Conservation (phyloP, 495 filamentous ascomycete genomes). For the Hyaloscypha bicolor region DNA sequence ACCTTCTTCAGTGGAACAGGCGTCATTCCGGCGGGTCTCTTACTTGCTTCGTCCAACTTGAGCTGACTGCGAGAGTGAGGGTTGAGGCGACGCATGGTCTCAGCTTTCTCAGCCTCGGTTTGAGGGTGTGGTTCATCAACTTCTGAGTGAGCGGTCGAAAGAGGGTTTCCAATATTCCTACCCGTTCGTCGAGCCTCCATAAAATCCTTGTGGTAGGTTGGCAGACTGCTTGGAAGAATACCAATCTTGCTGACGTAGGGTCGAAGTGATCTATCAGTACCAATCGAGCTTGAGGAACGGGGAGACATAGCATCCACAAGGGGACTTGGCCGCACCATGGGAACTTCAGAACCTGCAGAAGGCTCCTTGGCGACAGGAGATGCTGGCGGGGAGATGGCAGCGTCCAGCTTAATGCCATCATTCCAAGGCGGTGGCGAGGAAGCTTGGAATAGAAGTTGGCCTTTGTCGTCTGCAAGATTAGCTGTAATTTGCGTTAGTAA, state of each 20-base stretch:
- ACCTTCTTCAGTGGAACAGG: conserved; percentile 65
- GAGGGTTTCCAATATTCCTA: conserved; percentile 38
- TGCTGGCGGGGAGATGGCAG: conserved; percentile 35
- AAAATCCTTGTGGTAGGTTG: conserved; percentile 84
- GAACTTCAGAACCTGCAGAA: conserved; percentile 17
- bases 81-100: conserved; percentile 73
- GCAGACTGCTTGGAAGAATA: conserved; percentile 86
- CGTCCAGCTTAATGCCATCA: conserved; percentile 32
- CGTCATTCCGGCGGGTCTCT: conserved; percentile 68
- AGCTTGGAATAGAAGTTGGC: conserved; percentile 47
- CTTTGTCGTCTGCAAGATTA: conserved; percentile 45
- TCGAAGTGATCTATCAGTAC: conserved; percentile 44
- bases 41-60: conserved; percentile 60
- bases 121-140: conserved; percentile 54
- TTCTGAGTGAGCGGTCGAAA: conserved; percentile 43
- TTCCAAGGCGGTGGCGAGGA: conserved; percentile 52
- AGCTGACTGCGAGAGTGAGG: conserved; percentile 68
- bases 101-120: conserved; percentile 74
- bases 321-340: conserved; percentile 39
- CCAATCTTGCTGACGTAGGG: conserved; percentile 79
- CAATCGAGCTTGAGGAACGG: conserved; percentile 29
- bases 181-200: conserved; percentile 72
- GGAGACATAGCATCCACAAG: conserved; percentile 34
- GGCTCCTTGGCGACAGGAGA: conserved; percentile 35
- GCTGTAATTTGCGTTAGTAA: conserved; percentile 26